Percentiles rank a stretch among this genome's conserved stretches.
Evolutionary conservation across 768 basidiomycete species (phyloP).

Genomic region (Amanita subjunquillea): DNA sequence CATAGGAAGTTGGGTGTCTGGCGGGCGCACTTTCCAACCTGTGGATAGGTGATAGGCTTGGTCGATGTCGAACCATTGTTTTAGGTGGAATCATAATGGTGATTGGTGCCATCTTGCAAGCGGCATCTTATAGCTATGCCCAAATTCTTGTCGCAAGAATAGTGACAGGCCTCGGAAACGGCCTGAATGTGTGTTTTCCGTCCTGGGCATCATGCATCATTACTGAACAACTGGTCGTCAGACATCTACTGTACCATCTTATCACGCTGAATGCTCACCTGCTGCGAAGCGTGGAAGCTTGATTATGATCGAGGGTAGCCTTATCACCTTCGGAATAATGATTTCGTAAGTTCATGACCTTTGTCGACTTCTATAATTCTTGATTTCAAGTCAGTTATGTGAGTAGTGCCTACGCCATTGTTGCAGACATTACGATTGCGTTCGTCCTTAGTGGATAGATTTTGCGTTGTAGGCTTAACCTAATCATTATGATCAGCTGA

Average conservation of each 20-base stretch:
- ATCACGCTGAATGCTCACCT: conserved; percentile 58
- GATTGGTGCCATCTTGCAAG: conserved; percentile 17
- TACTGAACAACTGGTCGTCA: conserved; percentile 11
- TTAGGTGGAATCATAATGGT: conserved; percentile 47
- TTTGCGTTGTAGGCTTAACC: no score
- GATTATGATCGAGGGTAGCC: conserved; percentile 56
- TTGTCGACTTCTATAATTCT: not conserved
- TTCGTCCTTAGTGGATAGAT: no score
- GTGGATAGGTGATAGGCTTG: conserved; percentile 44
- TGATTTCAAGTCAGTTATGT: not conserved
- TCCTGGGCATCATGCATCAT: not conserved
- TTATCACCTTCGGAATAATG: conserved; percentile 57
- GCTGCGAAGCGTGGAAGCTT: conserved; percentile 48
- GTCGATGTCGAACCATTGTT: conserved; percentile 37
- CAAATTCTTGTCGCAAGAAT: conserved; percentile 24
- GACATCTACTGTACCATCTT: conserved; percentile 36
- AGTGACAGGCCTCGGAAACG: conserved; percentile 57
- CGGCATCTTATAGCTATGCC: no score
- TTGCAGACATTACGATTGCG: not conserved
- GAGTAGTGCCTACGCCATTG: not conserved
- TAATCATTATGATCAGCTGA: no score
- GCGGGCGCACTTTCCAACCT: conserved; percentile 54
- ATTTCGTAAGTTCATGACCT: conserved; percentile 33
- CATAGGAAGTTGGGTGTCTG: conserved; percentile 55
- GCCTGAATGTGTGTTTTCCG: conserved; percentile 35